Base-by-base conservation (phyloP, 1,139 yeast genomes). In the Pneumocystis wakefieldiae region DNA sequence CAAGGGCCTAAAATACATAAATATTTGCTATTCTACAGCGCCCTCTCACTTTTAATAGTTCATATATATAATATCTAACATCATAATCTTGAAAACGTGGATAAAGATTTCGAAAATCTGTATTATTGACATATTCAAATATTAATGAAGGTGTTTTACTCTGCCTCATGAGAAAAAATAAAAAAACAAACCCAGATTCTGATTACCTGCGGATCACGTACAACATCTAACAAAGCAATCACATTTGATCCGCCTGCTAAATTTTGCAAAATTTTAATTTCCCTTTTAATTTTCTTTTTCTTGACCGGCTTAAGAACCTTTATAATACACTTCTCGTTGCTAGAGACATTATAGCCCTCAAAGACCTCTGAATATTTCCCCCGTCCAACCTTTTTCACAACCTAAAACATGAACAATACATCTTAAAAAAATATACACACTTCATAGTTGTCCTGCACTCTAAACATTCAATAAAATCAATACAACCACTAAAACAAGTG, bases 281-380 rank as follows among this genome's bases (percentile, higher is more conserved):
- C 99, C 70, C 98, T 81, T 78, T 88, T 89, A 69, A 94, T 92
- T 78, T 94, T 94, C 81, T 92, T 92, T 75, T 94, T 82, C 76
- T 92, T 92, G 60, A 94, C 97, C 2, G 99, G 99, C 74, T 94
- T 94, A 71, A 94, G 81, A 68, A 92, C 97, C 73, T 94, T 94
- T 71, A 94, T 89, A 62, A 94, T 96, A 65, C 82, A 78, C 62
- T 73, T 72, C 57, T 71, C 74, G 64, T 70, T 69, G 68, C 74
- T 74, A 38, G 67, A 63, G 24, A 74, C 65, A 71, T 85, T 86
- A 48, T 85, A 77, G 41, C 94, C 95, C 67, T 84, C 85, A 74
- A 94, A 94, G 57, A 95, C 99, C 75, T 94, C 99, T 8, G 96
- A 87, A 75, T 94, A 94, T 76, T 92, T 92, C 62, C 99, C 98